Evolutionary conservation across 306 rosid species (phyloP).

Genomic region (Malus domestica): DNA sequence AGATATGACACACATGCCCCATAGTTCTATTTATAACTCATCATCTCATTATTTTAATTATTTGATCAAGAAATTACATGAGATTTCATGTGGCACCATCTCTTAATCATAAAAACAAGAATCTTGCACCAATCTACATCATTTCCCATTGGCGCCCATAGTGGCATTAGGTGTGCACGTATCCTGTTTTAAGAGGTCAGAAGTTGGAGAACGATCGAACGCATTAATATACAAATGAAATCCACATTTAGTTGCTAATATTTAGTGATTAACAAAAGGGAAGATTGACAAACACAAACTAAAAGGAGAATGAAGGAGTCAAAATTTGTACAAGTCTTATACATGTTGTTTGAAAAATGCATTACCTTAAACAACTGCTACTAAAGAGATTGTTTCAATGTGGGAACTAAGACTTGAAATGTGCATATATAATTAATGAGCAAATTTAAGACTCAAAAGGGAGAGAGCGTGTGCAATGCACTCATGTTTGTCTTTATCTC

Average conservation of each 20-base stretch:
- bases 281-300: background rate
- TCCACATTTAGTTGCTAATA: background rate
- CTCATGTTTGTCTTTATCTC: background rate
- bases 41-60: background rate
- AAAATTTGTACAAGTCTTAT: background rate
- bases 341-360: background rate
- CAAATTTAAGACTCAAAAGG: no score
- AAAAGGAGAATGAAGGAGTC: background rate
- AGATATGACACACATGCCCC: background rate
- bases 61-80: background rate
- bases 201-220: background rate
- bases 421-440: background rate
- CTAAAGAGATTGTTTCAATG: background rate
- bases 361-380: background rate
- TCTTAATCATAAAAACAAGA: background rate
- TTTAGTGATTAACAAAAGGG: background rate
- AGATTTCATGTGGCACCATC: background rate
- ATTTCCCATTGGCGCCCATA: background rate
- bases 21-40: background rate
- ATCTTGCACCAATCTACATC: conserved; percentile 6
- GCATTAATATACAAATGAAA: background rate
- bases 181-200: background rate
- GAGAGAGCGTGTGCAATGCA: background rate
- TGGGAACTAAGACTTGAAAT: background rate
- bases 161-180: conserved; percentile 27